phyloP scores from a whole-genome alignment of 2,329 filamentous ascomycete species.

The Aspergillus flavus region DNA sequence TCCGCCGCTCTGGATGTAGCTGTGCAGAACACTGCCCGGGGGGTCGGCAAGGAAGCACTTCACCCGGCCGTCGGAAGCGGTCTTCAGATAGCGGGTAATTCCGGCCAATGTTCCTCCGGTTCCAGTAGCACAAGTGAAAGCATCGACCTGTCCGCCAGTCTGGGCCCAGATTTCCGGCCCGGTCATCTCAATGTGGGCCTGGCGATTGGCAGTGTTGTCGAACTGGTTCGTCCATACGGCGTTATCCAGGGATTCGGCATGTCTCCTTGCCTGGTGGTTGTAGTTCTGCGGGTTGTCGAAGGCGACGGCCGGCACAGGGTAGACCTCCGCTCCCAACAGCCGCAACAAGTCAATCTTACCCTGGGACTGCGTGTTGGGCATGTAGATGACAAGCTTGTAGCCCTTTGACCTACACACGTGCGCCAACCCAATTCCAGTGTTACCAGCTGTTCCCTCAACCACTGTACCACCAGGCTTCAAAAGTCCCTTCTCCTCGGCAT shows the following conservation, averaged over 20 bases:
- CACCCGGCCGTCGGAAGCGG: slow-evolving; percentile 73
- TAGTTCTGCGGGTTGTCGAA: slow-evolving; percentile 97
- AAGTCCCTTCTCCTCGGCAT: slow-evolving; percentile 86
- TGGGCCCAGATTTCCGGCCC: slow-evolving; percentile 97
- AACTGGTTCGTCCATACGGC: slow-evolving; percentile 99
- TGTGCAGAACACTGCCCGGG: slow-evolving; percentile 88
- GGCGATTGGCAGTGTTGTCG: slow-evolving; percentile 91
- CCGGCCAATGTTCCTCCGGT: slow-evolving; percentile 92
- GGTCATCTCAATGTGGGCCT: slow-evolving; percentile 94
- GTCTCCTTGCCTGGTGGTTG: slow-evolving; percentile 90
- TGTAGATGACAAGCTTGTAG: slow-evolving; percentile 97
- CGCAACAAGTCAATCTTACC: slow-evolving; percentile 94
- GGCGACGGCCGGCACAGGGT: slow-evolving; percentile 91
- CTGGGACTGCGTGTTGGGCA: slow-evolving; percentile 98
- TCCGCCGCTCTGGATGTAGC: slow-evolving; percentile 84
- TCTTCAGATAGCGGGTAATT: slow-evolving; percentile 85
- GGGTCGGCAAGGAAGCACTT: slow-evolving; percentile 92
- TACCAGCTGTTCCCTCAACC: slow-evolving; percentile 94
- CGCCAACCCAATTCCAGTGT: slow-evolving; percentile 95
- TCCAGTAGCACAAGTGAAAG: slow-evolving; percentile 93
- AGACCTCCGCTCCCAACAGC: slow-evolving; percentile 89
- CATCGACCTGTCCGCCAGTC: slow-evolving; percentile 81
- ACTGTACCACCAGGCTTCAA: slow-evolving; percentile 87
- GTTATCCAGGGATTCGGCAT: slow-evolving; percentile 83
- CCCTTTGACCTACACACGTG: slow-evolving; percentile 92